Conservation (phyloP, 106 monocot species). For the Alisma plantagoaquatica region DNA sequence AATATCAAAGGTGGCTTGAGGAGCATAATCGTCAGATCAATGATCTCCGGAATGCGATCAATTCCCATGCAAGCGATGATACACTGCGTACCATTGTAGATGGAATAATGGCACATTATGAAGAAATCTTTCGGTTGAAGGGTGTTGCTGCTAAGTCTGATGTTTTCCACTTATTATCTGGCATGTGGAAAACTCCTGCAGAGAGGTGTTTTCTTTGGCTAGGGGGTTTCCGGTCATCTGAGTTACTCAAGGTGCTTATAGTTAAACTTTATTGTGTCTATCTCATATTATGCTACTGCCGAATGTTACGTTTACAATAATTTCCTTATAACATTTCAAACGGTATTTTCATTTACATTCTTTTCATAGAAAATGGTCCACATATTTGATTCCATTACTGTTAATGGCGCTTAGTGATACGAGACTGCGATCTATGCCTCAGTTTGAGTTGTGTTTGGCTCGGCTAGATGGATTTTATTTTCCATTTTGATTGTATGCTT, state of each 20-base stretch:
- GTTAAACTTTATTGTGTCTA: background rate
- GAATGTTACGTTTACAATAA: background rate
- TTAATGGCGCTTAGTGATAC: too few relatives aligned
- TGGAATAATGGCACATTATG: conserved; percentile 43
- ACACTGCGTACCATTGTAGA: conserved; percentile 48
- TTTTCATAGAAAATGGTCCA: too few relatives aligned
- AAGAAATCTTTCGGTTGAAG: conserved; percentile 56
- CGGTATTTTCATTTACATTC: too few relatives aligned
- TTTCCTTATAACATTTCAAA: background rate
- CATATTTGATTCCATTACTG: too few relatives aligned
- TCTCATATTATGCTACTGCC: too few relatives aligned
- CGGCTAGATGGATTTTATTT: too few relatives aligned
- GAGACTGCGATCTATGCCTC: too few relatives aligned
- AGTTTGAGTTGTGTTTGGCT: too few relatives aligned
- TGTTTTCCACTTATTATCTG: conserved; percentile 66
- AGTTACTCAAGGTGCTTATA: conserved; percentile 76
- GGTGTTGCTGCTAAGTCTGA: conserved; percentile 52
- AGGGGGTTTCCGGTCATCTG: conserved; percentile 69
- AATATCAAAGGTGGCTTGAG: conserved; percentile 69
- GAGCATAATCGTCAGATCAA: too few relatives aligned
- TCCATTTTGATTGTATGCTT: too few relatives aligned
- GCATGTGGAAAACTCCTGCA: conserved; percentile 77
- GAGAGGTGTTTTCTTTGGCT: conserved; percentile 81
- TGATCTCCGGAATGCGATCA: conserved; percentile 49
- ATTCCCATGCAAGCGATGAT: conserved; percentile 47